phyloP scores from a whole-genome alignment of 192 early-diverging fungal genomes.

The Coemansia biformis region DNA sequence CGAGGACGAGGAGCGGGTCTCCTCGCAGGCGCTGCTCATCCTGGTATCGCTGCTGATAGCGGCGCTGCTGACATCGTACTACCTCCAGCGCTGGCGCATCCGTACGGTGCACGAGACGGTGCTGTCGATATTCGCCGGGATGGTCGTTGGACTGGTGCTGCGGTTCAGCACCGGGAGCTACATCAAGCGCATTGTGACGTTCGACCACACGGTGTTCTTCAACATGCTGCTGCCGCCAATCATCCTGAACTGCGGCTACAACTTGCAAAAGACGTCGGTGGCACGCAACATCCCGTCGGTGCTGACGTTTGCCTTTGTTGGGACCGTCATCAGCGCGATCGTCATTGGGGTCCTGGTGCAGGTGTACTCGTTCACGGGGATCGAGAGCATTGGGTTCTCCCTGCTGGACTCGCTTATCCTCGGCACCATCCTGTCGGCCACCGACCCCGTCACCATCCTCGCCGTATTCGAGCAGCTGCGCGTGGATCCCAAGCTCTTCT shows the following conservation, averaged over 20 bases:
- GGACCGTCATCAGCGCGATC: constrained; percentile 86
- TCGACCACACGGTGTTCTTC: constrained; percentile 90
- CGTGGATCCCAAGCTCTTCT: constrained; percentile 92
- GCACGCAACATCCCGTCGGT: constrained; percentile 87
- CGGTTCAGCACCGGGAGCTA: constrained; percentile 46
- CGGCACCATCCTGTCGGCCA: constrained; percentile 91
- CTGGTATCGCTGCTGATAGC: constrained; percentile 76
- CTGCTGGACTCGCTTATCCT: constrained; percentile 92
- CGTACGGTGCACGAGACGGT: constrained; percentile 93
- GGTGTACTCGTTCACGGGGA: constrained; percentile 62
- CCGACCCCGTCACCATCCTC: constrained; percentile 94
- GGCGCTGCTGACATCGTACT: constrained; percentile 84
- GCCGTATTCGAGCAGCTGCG: constrained; percentile 89
- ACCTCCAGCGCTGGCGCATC: constrained; percentile 79
- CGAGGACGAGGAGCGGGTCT: constrained; percentile 67
- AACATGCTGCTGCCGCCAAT: constrained; percentile 95
- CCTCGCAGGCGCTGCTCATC: constrained; percentile 80
- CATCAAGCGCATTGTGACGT: constrained; percentile 80
- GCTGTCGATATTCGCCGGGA: constrained; percentile 86
- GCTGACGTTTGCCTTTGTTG: constrained; percentile 87
- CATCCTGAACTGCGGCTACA: constrained; percentile 94
- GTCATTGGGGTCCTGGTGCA: constrained; percentile 78
- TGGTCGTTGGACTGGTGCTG: constrained; percentile 45
- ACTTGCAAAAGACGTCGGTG: constrained; percentile 82
- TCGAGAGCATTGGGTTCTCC: constrained; percentile 64